Evolutionary conservation across 2,329 filamentous ascomycete species (phyloP).

Genomic region (Colletotrichum lini): DNA sequence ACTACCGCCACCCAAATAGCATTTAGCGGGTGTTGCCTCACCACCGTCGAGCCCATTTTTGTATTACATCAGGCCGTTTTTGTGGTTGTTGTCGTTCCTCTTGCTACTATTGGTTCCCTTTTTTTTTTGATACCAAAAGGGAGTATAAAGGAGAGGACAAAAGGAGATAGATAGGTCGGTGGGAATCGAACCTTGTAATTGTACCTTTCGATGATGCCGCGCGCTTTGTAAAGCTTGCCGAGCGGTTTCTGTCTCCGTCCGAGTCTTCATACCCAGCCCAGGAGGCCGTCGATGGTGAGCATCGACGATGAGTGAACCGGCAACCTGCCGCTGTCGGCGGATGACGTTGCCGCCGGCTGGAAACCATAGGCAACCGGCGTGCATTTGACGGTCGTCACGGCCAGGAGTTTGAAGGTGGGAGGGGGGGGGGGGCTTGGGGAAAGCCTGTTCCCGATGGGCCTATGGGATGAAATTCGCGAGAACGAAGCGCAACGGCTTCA

Average conservation of each 20-base stretch:
- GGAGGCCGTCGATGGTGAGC: background rate
- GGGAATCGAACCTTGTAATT: background rate
- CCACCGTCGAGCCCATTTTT: background rate
- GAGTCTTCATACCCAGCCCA: background rate
- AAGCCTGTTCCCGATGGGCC: background rate
- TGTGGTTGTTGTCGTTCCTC: background rate
- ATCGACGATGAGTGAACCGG: background rate
- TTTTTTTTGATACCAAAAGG: constrained; percentile 2
- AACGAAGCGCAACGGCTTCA: background rate
- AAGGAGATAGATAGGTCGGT: background rate
- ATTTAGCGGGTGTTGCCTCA: background rate
- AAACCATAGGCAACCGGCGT: background rate
- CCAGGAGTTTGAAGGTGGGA: background rate
- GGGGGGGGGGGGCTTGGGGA: background rate
- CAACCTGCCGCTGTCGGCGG: background rate
- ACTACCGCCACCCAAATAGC: background rate
- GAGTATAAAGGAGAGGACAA: no score
- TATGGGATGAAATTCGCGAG: background rate
- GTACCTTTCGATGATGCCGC: background rate
- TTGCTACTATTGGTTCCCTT: background rate
- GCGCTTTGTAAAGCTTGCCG: no score
- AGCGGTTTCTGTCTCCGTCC: no score
- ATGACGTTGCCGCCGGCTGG: background rate
- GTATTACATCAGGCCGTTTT: background rate
- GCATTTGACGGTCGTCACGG: background rate